Conservation (phyloP, 2,329 filamentous ascomycete genomes). For the Fusarium pseudocircinatum region DNA sequence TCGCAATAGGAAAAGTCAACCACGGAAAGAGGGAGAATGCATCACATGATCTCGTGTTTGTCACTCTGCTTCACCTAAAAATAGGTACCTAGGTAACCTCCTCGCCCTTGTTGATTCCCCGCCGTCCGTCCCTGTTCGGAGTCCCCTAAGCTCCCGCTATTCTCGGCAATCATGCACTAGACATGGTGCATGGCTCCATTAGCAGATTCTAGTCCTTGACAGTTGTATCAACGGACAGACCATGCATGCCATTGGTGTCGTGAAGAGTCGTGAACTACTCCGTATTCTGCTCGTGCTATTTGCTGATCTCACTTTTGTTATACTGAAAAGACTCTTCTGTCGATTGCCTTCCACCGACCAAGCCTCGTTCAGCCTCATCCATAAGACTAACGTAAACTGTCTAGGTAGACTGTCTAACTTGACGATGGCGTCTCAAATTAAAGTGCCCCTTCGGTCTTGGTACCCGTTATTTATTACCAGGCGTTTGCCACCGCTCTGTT, state of each 20-base stretch:
- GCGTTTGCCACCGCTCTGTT: neutral
- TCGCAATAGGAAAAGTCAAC: conserved; percentile 17
- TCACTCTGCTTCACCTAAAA: conserved; percentile 33
- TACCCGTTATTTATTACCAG: neutral
- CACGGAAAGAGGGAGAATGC: conserved; percentile 1
- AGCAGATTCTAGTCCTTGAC: conserved; percentile 3
- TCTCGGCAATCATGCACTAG: conserved; percentile 39
- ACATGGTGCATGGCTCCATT: conserved; percentile 24
- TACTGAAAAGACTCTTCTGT: neutral
- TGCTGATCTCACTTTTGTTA: neutral
- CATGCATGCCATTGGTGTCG: neutral
- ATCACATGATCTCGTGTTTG: conserved; percentile 48
- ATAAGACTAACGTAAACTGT: neutral
- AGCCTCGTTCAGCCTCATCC: neutral
- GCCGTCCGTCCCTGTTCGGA: conserved; percentile 12
- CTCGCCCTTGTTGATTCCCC: neutral
- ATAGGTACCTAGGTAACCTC: conserved; percentile 21
- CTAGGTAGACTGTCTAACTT: neutral
- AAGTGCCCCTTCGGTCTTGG: neutral
- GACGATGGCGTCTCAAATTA: conserved; percentile 18
- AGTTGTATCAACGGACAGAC: neutral
- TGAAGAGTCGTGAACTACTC: neutral
- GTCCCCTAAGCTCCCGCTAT: conserved; percentile 28
- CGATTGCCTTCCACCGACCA: neutral
- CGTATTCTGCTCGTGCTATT: neutral